Conservation (phyloP, 441 rosid genomes). For the Manihot esculenta region DNA sequence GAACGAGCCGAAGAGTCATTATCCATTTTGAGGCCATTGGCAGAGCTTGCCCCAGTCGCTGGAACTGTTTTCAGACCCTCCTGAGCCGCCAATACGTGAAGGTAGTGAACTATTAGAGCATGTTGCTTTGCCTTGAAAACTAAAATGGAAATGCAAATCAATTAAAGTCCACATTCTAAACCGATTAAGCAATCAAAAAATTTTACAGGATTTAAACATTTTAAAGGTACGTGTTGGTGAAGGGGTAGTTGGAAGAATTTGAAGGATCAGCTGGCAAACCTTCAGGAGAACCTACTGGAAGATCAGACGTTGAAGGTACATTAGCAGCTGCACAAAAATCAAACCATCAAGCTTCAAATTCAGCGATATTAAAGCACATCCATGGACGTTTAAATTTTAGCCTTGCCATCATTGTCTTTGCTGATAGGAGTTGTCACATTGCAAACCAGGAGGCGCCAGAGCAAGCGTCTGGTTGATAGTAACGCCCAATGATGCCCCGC, state of each 20-base stretch:
- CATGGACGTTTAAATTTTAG: background rate
- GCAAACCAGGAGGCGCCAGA: conserved; percentile 45
- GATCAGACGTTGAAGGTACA: conserved; percentile 11
- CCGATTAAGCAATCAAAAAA: no score
- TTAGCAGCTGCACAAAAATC: conserved; percentile 19
- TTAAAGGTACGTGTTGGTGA: no score
- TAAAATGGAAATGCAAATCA: no score
- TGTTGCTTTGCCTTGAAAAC: background rate
- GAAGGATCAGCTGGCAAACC: conserved; percentile 21
- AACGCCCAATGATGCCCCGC: conserved; percentile 42
- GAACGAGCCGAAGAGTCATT: conserved; percentile 19
- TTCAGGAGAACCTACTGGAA: conserved; percentile 31
- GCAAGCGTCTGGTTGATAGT: conserved; percentile 57
- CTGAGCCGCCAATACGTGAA: conserved; percentile 1
- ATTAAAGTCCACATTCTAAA: no score
- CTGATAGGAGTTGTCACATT: conserved; percentile 51
- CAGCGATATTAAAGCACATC: background rate
- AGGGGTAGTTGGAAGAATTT: background rate
- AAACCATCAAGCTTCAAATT: background rate
- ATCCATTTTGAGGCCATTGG: conserved; percentile 5
- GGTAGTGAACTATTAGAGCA: background rate
- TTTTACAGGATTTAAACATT: no score
- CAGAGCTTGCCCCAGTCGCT: conserved; percentile 6
- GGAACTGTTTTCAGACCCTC: conserved; percentile 23
- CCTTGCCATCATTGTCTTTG: conserved; percentile 48